Base-by-base conservation (phyloP, 495 filamentous ascomycete species). In the Penicillium paradoxum region DNA sequence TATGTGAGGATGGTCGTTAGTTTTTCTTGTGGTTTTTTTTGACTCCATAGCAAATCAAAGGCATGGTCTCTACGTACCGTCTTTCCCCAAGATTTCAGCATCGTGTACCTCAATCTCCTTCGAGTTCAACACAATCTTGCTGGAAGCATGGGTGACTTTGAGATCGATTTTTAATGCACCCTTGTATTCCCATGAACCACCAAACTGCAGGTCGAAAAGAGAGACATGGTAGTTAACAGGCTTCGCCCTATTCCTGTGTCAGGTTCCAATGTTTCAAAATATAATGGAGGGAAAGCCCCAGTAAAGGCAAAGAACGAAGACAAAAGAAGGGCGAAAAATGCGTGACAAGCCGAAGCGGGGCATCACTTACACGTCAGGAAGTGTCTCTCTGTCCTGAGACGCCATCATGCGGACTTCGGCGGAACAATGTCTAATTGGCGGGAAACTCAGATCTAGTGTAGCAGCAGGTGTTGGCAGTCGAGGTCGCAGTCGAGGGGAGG, bases 141-240 rank as follows among this genome's bases (percentile, higher is more conserved):
- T 86, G 19, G 82, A 81, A 22, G 79, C 69, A 55, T 81, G 79
- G 50, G 77, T 70, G 52, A 95, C 73, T 38, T 83, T 79, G 39
- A 83, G 68, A 39, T 77, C 74, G 58, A 84, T 81, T 62, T 76
- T 80, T 48, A 96, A 86, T 6, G 75, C 81, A 56, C 93, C 93
- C 71, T 91, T 83, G 69, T 92, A 98, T 48, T 76, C 83, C 79
- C 90, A 98, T 18, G 71, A 71, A 54, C 81, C 74, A 63, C 74
- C 76, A 66, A 89, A 71, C 59, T 96, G 84, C 50, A 98, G 66
- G 55, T 91, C 85, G 65, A 77, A 84, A 48, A 98, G 81, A 21
- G 83, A 88, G 49, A 98, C 79, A 62, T 83, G 76, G 73, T 98
- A 98, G 67, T 96, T 87, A 52, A 78, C 74, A 0, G 93, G 90